phyloP scores from a whole-genome alignment of 2,329 filamentous ascomycete genomes.

The Fusarium cicatricum region DNA sequence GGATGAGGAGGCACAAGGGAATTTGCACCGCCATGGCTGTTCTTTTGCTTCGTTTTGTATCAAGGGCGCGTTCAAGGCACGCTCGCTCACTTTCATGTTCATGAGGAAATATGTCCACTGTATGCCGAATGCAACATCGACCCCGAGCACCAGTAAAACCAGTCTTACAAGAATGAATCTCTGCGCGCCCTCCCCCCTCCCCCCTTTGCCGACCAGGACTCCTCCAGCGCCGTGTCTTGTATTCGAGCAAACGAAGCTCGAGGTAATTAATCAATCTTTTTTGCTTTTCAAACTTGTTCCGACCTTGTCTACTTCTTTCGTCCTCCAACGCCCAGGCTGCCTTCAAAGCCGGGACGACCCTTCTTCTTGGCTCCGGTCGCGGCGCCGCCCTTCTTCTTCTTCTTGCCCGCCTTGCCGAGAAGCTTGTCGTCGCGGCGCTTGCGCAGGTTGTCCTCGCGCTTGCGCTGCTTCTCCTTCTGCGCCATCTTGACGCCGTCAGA shows the following conservation, averaged over 20 bases:
- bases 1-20: background rate
- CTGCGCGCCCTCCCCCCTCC: background rate
- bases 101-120: constrained; percentile 19
- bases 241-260: constrained; percentile 18
- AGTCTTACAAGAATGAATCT: constrained; percentile 1
- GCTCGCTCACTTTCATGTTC: constrained; percentile 18
- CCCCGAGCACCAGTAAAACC: background rate
- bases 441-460: constrained; percentile 80
- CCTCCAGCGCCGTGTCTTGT: constrained; percentile 38
- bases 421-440: constrained; percentile 79
- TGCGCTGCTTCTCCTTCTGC: constrained; percentile 81
- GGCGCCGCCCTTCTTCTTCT: constrained; percentile 54
- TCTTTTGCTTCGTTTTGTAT: background rate
- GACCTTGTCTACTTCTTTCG: constrained; percentile 53
- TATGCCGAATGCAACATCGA: constrained; percentile 3
- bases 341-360: constrained; percentile 73
- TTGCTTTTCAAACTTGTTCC: background rate
- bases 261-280: constrained; percentile 15
- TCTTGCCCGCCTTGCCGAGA: constrained; percentile 65
- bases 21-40: background rate
- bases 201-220: constrained; percentile 34
- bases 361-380: constrained; percentile 52
- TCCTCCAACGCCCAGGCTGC: constrained; percentile 66
- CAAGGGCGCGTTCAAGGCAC: constrained; percentile 10
- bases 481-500: constrained; percentile 76